Base-by-base conservation (phyloP, 495 filamentous ascomycete genomes). In the Penicillium taxi region DNA sequence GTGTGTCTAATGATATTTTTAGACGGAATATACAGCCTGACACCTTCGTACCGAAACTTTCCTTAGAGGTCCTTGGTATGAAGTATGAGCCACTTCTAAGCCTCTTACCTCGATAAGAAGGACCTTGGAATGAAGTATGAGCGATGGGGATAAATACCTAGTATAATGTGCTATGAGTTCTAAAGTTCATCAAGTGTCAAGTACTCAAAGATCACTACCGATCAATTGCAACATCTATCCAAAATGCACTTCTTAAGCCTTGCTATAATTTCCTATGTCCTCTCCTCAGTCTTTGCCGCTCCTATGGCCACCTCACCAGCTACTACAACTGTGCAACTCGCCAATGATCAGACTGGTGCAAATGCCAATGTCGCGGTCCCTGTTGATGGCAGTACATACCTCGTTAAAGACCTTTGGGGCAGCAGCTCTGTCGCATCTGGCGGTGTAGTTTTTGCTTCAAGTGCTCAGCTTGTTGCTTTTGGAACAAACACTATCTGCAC, bases 361-460 rank as follows among this genome's bases (percentile, higher is more conserved):
- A 39, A 45, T 19, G 37, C 47, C 41, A 41, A 47, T 14, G 41
- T 38, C 26, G 19, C 38, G 13, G 30, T 54, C 18, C 50, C 50
- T 16, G 24, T 50, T 15, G 50, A 54, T 13, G 51, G 51, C 9
- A 33, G 37, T 11, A 45, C 39, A 28, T 41, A 41, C 12, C 32
- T 44, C 15, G 39, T 54, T 12, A 44, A 54, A 27, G 44, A 54
- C 13, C 47, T 54, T 18, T 54, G 47, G 47, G 47, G 44, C 17
- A 18, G 47, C 23, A 54, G 44, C n/a, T 22, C 41, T 6, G 26
- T 54, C 13, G 41, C 44, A 11, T 11, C 32, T 11, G 6, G 48
- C 9, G 51, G 51, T 18, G 44, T 51, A 9, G 47, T 54, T n/a
- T 51, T 54, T 13, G 51, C 47, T 0, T 51, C 51, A 8, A 54